These are phyloP conservation scores for Stephania cephalantha DNA, from an alignment of 164 flowering plant species.

Conservation along the genomic window DNA sequence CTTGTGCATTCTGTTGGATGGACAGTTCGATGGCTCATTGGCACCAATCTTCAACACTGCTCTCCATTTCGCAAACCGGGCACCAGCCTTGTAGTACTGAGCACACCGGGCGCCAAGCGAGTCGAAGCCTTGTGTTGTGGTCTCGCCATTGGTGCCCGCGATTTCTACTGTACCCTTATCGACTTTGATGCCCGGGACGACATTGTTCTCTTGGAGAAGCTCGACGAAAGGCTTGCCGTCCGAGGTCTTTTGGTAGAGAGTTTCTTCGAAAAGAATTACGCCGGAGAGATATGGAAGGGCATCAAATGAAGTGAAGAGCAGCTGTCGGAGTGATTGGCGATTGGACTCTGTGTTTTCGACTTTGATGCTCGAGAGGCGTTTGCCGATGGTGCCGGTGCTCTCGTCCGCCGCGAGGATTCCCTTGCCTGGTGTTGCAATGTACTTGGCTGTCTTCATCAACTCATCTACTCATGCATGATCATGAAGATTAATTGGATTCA, in stretches of 20 bases:
- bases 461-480: slow-evolving; percentile 38
- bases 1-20: slow-evolving; percentile 73
- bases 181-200: slow-evolving; percentile 79
- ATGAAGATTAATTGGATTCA: no score
- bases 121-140: slow-evolving; percentile 78
- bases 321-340: slow-evolving; percentile 75
- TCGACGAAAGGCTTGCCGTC: slow-evolving; percentile 70
- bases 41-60: slow-evolving; percentile 78
- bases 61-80: slow-evolving; percentile 84
- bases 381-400: slow-evolving; percentile 83
- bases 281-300: slow-evolving; percentile 68
- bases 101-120: slow-evolving; percentile 54
- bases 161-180: slow-evolving; percentile 75
- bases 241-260: slow-evolving; percentile 66
- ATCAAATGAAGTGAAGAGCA: slow-evolving; percentile 60
- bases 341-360: slow-evolving; percentile 79
- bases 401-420: slow-evolving; percentile 82
- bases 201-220: slow-evolving; percentile 53
- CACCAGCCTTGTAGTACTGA: slow-evolving; percentile 82
- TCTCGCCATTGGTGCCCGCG: slow-evolving; percentile 77
- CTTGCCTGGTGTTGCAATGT: slow-evolving; percentile 80
- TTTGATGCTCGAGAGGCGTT: slow-evolving; percentile 70
- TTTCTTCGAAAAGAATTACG: slow-evolving; percentile 81
- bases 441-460: slow-evolving; percentile 77
- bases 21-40: slow-evolving; percentile 58